Conservation (phyloP, 768 basidiomycete species). For the Leccinellum albellum region DNA sequence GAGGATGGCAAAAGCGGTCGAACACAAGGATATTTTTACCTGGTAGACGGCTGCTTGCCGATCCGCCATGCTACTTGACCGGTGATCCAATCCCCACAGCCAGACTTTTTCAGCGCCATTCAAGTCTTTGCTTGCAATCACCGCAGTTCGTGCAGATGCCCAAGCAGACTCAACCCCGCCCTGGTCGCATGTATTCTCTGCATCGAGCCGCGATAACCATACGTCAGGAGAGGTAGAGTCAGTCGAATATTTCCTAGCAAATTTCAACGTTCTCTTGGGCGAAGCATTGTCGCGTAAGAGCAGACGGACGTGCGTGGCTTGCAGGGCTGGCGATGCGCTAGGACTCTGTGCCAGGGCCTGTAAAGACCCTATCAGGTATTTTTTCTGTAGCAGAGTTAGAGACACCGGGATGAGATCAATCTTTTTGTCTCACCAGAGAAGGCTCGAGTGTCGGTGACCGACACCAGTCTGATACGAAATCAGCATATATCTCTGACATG, state of each 20-base stretch:
- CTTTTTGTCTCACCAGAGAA: slow-evolving; percentile 28
- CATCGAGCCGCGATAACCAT: slow-evolving; percentile 52
- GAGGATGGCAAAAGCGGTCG: background rate
- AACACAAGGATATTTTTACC: slow-evolving; percentile 23
- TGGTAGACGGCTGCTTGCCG: slow-evolving; percentile 26
- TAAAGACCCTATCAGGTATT: slow-evolving; percentile 50
- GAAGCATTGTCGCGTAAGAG: slow-evolving; percentile 25
- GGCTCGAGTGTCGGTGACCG: slow-evolving; percentile 26
- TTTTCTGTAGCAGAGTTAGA: slow-evolving; percentile 38
- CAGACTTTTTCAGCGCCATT: slow-evolving; percentile 41
- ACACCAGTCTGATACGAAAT: slow-evolving; percentile 50
- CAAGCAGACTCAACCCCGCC: slow-evolving; percentile 35
- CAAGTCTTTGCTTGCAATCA: slow-evolving; percentile 20
- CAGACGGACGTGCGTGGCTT: slow-evolving; percentile 35
- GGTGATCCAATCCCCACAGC: slow-evolving; percentile 49
- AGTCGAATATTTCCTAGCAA: slow-evolving; percentile 47
- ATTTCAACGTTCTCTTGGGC: slow-evolving; percentile 34
- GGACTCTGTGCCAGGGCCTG: slow-evolving; percentile 30
- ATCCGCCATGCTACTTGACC: slow-evolving; percentile 12
- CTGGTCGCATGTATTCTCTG: slow-evolving; percentile 33
- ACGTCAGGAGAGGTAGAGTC: slow-evolving; percentile 38
- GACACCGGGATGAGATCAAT: background rate
- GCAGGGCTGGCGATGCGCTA: slow-evolving; percentile 27
- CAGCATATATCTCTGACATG: slow-evolving; percentile 36
- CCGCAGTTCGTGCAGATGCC: slow-evolving; percentile 41